Conservation (phyloP, 106 monocot species). For the Dendrobium nobile region DNA sequence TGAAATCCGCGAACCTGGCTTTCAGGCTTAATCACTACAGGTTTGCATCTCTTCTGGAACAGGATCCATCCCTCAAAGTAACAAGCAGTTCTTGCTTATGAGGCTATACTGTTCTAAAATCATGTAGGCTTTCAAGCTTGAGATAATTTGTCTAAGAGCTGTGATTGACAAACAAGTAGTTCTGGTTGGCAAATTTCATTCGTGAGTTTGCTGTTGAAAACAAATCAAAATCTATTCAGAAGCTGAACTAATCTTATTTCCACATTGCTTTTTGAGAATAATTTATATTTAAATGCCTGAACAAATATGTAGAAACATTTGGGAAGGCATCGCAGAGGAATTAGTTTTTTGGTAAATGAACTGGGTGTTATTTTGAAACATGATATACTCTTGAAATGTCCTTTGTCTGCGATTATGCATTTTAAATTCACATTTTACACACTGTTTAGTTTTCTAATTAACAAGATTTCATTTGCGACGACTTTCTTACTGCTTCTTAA, state of each 20-base stretch:
- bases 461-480: too few species aligned
- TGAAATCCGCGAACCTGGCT: slow-evolving; percentile 47
- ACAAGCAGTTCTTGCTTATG: background rate
- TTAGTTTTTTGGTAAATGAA: background rate
- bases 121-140: background rate
- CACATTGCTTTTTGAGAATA: background rate
- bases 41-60: background rate
- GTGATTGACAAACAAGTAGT: background rate
- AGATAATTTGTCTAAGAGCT: background rate
- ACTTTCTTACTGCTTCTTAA: too few species aligned
- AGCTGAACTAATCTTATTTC: background rate
- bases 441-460: too few species aligned
- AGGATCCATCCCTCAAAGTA: background rate
- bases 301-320: background rate
- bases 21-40: background rate
- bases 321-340: background rate
- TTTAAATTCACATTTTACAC: too few species aligned
- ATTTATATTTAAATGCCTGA: background rate
- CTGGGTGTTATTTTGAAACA: background rate
- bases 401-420: too few species aligned
- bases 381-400: background rate
- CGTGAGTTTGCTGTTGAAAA: too few species aligned
- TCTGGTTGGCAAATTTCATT: background rate
- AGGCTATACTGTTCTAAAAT: background rate
- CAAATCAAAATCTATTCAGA: background rate